phyloP scores from a whole-genome alignment of 176 grass and related monocot species.

The Ensete glaucum region DNA sequence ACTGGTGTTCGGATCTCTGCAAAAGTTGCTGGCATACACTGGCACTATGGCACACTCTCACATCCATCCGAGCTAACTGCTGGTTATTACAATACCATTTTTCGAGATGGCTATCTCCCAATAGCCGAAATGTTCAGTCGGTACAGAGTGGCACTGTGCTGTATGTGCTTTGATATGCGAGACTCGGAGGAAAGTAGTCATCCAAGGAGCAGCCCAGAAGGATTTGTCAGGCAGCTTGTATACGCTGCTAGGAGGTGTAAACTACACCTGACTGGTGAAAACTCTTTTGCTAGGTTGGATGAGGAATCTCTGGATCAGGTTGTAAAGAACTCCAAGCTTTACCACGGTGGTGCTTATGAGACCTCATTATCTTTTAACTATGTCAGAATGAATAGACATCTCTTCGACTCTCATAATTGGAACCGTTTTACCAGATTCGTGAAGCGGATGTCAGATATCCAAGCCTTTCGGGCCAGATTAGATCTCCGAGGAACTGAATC shows the following conservation, averaged over 20 bases:
- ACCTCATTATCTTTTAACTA: conserved; percentile 72
- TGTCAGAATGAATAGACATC: conserved; percentile 63
- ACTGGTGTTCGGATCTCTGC: conserved; percentile 47
- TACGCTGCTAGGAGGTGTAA: conserved; percentile 45
- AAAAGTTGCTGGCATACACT: conserved; percentile 59
- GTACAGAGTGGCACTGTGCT: conserved; percentile 44
- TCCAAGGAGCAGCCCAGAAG: conserved; percentile 59
- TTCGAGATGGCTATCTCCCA: conserved; percentile 70
- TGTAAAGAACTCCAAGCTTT: conserved; percentile 50
- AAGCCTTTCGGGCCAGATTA: conserved; percentile 48
- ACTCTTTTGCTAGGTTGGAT: conserved; percentile 37
- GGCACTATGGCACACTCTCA: conserved; percentile 54
- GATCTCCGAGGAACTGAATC: conserved; percentile 44
- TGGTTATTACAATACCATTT: conserved; percentile 65
- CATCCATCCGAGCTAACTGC: conserved; percentile 65
- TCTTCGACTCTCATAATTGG: conserved; percentile 64
- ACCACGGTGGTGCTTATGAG: conserved; percentile 37
- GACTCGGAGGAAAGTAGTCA: conserved; percentile 30
- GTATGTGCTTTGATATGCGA: conserved; percentile 48
- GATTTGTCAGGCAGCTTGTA: conserved; percentile 47
- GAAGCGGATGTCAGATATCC: conserved; percentile 61
- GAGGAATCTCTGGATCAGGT: conserved; percentile 56
- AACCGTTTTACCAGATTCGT: conserved; percentile 58
- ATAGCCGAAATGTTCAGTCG: conserved; percentile 54
- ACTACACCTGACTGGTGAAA: conserved; percentile 55